phyloP scores from a whole-genome alignment of 495 filamentous ascomycete genomes.

The Penicillium ucsense region DNA sequence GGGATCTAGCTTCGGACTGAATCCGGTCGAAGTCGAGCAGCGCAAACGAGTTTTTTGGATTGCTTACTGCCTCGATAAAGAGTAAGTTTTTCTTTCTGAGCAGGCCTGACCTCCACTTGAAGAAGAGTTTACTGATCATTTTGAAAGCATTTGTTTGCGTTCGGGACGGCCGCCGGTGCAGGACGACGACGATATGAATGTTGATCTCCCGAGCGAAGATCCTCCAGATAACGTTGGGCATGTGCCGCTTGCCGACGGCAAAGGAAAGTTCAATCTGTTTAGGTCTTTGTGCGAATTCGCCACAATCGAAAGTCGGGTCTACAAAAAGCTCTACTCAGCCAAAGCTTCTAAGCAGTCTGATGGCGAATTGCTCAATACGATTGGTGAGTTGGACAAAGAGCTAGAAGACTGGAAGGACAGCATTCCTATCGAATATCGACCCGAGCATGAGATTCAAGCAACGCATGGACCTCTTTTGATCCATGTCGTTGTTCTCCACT shows the following conservation, averaged over 20 bases:
- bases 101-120: background rate
- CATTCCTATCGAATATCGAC: constrained; percentile 88
- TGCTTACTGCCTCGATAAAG: constrained; percentile 90
- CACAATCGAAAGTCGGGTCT: constrained; percentile 85
- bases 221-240: constrained; percentile 88
- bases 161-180: constrained; percentile 89
- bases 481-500: constrained; percentile 87
- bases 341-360: constrained; percentile 88
- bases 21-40: constrained; percentile 85
- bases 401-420: constrained; percentile 94
- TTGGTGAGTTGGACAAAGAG: constrained; percentile 88
- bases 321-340: constrained; percentile 87
- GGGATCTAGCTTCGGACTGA: constrained; percentile 83
- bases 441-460: constrained; percentile 88
- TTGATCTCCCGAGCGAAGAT: constrained; percentile 86
- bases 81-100: constrained; percentile 34
- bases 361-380: constrained; percentile 88
- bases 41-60: constrained; percentile 98
- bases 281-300: constrained; percentile 83
- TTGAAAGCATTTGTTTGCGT: constrained; percentile 64
- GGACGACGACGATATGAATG: constrained; percentile 97
- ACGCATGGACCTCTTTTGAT: constrained; percentile 82
- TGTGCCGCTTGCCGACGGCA: constrained; percentile 82
- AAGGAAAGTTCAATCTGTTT: constrained; percentile 89
- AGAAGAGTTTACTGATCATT: background rate